Percentiles rank a stretch among this genome's conserved stretches.
Evolutionary conservation across 2,329 filamentous ascomycete genomes (phyloP).

Genomic region (Fusarium pseudograminearum): DNA sequence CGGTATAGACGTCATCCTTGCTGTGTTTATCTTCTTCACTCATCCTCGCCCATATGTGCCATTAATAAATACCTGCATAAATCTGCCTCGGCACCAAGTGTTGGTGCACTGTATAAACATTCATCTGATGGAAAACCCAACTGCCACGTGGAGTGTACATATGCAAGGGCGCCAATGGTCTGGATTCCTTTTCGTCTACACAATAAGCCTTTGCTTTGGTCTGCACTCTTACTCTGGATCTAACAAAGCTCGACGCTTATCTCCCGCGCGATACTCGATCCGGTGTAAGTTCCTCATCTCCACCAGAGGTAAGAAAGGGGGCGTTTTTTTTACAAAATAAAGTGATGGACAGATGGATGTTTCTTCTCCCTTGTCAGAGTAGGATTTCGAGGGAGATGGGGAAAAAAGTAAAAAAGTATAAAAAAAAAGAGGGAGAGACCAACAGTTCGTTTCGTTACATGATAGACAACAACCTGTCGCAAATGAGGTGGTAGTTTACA

Average conservation of each 20-base stretch:
- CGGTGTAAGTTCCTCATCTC: conserved; percentile 20
- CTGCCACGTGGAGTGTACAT: conserved; percentile 42
- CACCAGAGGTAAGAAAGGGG: background rate
- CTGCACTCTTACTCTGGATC: background rate
- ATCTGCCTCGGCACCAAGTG: too few relatives aligned
- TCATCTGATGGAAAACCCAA: background rate
- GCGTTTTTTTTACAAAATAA: background rate
- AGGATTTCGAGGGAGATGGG: background rate
- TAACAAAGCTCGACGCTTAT: background rate
- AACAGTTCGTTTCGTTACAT: background rate
- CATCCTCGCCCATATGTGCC: background rate
- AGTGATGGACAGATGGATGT: background rate
- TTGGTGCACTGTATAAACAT: conserved; percentile 7
- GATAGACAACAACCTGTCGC: conserved; percentile 6
- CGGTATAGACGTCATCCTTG: background rate
- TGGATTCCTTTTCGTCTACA: background rate
- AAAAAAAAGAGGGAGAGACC: background rate
- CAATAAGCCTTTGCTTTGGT: background rate
- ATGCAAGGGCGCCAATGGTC: conserved; percentile 35
- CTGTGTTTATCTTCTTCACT: background rate
- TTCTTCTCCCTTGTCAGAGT: background rate
- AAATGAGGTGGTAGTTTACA: conserved; percentile 4
- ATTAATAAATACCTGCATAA: background rate
- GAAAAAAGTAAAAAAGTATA: background rate
- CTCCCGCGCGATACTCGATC: conserved; percentile 2